These are phyloP conservation scores for Daldinia concentrica DNA, from an alignment of 495 filamentous ascomycete genomes.

Conservation along the genomic window DNA sequence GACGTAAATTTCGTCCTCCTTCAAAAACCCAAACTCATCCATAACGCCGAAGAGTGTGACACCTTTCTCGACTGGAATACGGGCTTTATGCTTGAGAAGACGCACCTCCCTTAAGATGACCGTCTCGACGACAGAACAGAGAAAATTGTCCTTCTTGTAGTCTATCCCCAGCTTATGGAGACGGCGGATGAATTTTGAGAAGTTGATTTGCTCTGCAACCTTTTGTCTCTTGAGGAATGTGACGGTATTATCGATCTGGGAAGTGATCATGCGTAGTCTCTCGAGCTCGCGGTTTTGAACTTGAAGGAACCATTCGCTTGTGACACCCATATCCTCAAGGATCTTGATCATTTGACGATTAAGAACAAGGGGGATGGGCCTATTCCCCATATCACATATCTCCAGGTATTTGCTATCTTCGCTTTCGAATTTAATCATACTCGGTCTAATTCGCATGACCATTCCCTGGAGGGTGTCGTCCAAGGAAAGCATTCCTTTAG, in stretches of 20 bases:
- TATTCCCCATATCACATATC: slow-evolving; percentile 74
- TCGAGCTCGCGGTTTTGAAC: slow-evolving; percentile 67
- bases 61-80: slow-evolving; percentile 74
- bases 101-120: slow-evolving; percentile 71
- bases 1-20: slow-evolving; percentile 73
- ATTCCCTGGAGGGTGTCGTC: slow-evolving; percentile 66
- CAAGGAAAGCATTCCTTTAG: slow-evolving; percentile 77
- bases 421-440: slow-evolving; percentile 84
- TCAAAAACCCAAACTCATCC: slow-evolving; percentile 77
- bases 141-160: slow-evolving; percentile 71
- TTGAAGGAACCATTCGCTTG: slow-evolving; percentile 63
- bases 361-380: slow-evolving; percentile 72
- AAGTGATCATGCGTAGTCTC: slow-evolving; percentile 64
- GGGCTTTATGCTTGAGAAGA: slow-evolving; percentile 76
- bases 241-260: slow-evolving; percentile 64
- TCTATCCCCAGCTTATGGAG: slow-evolving; percentile 62
- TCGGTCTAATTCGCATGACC: slow-evolving; percentile 65
- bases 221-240: slow-evolving; percentile 66
- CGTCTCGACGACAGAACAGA: slow-evolving; percentile 70
- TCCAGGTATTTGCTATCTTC: slow-evolving; percentile 66
- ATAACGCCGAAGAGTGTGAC: slow-evolving; percentile 80
- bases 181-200: slow-evolving; percentile 67
- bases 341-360: slow-evolving; percentile 86
- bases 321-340: slow-evolving; percentile 73
- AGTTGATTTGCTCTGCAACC: slow-evolving; percentile 62